Evolutionary conservation across 2,329 filamentous ascomycete genomes (phyloP), one percentile per base, ranked within the genome.

Genomic region (Teratosphaeria destructans): DNA sequence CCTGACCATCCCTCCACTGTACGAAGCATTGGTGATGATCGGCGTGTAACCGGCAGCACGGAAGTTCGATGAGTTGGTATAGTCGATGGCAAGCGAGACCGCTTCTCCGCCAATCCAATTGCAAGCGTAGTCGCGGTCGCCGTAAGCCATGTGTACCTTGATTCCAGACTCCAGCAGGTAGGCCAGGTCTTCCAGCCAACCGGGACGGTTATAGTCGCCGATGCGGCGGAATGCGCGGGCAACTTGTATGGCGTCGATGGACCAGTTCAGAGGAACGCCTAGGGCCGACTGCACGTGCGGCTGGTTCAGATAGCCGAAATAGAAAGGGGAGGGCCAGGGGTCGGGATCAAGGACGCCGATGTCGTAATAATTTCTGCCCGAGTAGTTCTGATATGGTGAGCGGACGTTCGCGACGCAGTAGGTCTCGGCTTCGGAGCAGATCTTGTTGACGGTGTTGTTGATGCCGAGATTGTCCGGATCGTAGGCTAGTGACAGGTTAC

Each of bases 381-480:
- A 49, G 34, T 57, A 54, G 10, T 54, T 39, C 16, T 54, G 29
- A 54, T 62, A 67, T 0, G 62, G 60, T 4, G 49, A 57, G 5
- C 58, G 39, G n/a, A 67, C 60, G 55, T 65, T 59, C 32, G 32
- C 11, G 23, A 54, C 59, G 58, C 64, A 66, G 55, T 62, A 64
- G 3, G n/a, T 16, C 11, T 56, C 56, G 1, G 68, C 68, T 5
- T 57, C 49, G 7, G 66, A 59, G 65, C 82, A 85, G 26, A 71
- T 57, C 3, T 60, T 60, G 57, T 77, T 77, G 32, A 76, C 75
- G 0, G 66, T 69, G 0, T 61, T 59, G 59, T 77, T 74, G 57
- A 68, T 69, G 32, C 73, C 71, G 57, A 73, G 66, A 43, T 81
- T 78, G 0, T 77, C 71, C 0, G 82, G 80, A 59, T 85, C 82